Percentiles rank a stretch among this genome's conserved stretches.
Conservation (phyloP, 768 basidiomycete species). For the Mycena haematopus region DNA sequence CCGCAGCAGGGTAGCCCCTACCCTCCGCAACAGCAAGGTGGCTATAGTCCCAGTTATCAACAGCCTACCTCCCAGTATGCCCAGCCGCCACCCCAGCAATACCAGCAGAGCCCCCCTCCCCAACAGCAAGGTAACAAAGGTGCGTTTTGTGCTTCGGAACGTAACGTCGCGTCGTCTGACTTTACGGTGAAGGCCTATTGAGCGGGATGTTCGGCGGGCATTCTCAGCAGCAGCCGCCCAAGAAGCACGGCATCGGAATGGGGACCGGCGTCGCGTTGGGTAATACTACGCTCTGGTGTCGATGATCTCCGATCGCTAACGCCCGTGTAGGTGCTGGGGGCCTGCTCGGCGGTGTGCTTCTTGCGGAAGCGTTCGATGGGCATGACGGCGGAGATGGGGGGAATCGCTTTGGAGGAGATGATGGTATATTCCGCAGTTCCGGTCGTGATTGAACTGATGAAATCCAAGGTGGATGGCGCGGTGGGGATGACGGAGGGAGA, state of each 20-base stretch:
- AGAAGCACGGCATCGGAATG: slow-evolving; percentile 57
- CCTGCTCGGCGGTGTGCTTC: slow-evolving; percentile 65
- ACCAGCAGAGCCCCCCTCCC: slow-evolving; percentile 33
- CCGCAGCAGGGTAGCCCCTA: slow-evolving; percentile 14
- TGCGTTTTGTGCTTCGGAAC: slow-evolving; percentile 15
- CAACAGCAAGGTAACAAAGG: slow-evolving; percentile 30
- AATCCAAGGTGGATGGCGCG: neutral
- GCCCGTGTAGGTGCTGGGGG: slow-evolving; percentile 59
- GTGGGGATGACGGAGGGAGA: too few species aligned
- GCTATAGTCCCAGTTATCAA: slow-evolving; percentile 28
- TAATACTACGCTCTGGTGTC: slow-evolving; percentile 33
- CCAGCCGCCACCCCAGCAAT: slow-evolving; percentile 31
- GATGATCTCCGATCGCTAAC: slow-evolving; percentile 12
- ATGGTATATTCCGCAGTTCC: neutral
- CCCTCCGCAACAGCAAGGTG: slow-evolving; percentile 25
- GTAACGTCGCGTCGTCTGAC: slow-evolving; percentile 14
- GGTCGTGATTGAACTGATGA: neutral
- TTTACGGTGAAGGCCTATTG: slow-evolving; percentile 19
- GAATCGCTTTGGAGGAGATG: neutral
- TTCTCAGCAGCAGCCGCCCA: slow-evolving; percentile 39
- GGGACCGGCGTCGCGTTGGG: slow-evolving; percentile 55
- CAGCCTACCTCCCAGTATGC: neutral
- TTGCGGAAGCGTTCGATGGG: slow-evolving; percentile 57
- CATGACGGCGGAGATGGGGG: slow-evolving; percentile 17
- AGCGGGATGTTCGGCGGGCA: slow-evolving; percentile 18